Percentiles rank a stretch among this genome's conserved stretches.
phyloP scores from a whole-genome alignment of 2,329 filamentous ascomycete genomes.

The Epichloe elymi region DNA sequence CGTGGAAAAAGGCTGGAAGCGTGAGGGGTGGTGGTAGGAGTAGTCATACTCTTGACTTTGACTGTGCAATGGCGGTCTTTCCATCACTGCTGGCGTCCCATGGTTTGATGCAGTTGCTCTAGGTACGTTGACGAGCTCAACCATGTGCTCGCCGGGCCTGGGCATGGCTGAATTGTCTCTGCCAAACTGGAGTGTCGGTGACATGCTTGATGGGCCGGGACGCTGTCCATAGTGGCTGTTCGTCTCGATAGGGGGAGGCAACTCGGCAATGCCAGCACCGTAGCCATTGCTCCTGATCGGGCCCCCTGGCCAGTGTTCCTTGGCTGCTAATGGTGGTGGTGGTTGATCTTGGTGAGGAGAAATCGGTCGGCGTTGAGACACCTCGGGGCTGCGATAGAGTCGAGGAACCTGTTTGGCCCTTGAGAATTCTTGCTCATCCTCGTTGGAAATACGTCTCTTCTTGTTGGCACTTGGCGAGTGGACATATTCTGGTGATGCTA shows the following conservation, averaged over 20 bases:
- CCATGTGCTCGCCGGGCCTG: slow-evolving; percentile 14
- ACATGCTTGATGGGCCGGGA: slow-evolving; percentile 28
- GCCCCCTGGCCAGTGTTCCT: slow-evolving; percentile 9
- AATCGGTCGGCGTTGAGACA: slow-evolving; percentile 18
- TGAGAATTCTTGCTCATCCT: slow-evolving; percentile 26
- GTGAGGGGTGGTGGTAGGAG: slow-evolving; percentile 28
- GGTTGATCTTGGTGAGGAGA: slow-evolving; percentile 20
- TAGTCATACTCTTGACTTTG: slow-evolving; percentile 22
- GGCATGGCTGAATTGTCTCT: slow-evolving; percentile 19
- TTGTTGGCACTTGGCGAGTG: slow-evolving; percentile 36
- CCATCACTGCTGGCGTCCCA: not conserved
- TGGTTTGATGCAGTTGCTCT: not conserved
- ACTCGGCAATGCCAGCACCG: slow-evolving; percentile 13
- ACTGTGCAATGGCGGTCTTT: slow-evolving; percentile 17
- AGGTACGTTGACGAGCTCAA: not conserved
- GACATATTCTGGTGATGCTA: slow-evolving; percentile 32
- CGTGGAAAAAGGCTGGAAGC: slow-evolving; percentile 33
- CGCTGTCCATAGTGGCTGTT: slow-evolving; percentile 23
- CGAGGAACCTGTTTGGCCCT: slow-evolving; percentile 33
- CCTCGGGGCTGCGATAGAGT: slow-evolving; percentile 27
- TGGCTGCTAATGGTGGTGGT: slow-evolving; percentile 12
- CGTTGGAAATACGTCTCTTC: slow-evolving; percentile 31
- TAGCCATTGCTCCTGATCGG: slow-evolving; percentile 17
- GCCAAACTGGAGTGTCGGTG: slow-evolving; percentile 24
- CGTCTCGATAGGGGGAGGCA: slow-evolving; percentile 18